Conservation (phyloP, 1,139 yeast genomes). For the Nakaseomyces uthaithaninus region DNA sequence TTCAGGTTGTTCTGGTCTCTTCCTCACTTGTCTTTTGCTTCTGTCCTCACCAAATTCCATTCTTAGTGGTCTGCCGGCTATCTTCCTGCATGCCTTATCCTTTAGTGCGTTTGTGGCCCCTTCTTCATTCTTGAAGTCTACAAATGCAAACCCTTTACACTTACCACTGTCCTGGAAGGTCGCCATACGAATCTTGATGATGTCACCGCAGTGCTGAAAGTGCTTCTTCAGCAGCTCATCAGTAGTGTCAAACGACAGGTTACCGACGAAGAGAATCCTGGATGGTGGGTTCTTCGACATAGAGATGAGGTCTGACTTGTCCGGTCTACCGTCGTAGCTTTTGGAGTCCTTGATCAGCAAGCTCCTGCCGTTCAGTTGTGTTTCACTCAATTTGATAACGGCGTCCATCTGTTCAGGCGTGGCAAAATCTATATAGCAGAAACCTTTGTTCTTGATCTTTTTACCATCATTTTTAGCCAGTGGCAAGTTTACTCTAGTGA, state of each 20-base stretch:
- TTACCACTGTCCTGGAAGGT: conserved; percentile 94
- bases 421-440: conserved; percentile 84
- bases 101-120: conserved; percentile 80
- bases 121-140: conserved; percentile 72
- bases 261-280: conserved; percentile 84
- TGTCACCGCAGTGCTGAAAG: conserved; percentile 71
- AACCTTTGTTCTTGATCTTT: conserved; percentile 60
- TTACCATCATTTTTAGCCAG: conserved; percentile 43
- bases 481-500: conserved; percentile 60
- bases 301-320: conserved; percentile 40
- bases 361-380: conserved; percentile 71
- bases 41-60: conserved; percentile 95
- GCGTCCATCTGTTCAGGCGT: conserved; percentile 53
- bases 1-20: conserved; percentile 25
- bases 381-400: conserved; percentile 63
- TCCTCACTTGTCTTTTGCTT: conserved; percentile 50
- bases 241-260: conserved; percentile 87
- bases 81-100: conserved; percentile 57
- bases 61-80: conserved; percentile 69
- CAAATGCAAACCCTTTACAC: conserved; percentile 92
- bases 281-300: conserved; percentile 76
- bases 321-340: conserved; percentile 85
- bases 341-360: conserved; percentile 73
- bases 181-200: conserved; percentile 80
- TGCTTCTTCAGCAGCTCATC: conserved; percentile 69